These are phyloP conservation scores for Funneliformis geosporum DNA, from an alignment of 192 early-diverging fungal genomes.

Conservation along the genomic window DNA sequence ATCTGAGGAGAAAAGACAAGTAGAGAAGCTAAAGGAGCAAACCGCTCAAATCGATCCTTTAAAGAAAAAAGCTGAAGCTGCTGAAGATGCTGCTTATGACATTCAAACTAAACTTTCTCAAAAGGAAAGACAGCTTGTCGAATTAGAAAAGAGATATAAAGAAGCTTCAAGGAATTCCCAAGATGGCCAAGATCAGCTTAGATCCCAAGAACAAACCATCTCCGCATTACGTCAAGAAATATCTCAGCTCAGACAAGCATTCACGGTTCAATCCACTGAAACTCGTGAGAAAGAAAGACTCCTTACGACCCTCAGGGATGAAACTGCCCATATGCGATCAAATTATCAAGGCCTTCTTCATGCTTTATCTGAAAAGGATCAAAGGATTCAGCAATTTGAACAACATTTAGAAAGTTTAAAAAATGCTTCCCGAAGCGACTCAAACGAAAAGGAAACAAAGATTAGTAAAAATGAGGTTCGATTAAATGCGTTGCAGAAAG, in stretches of 20 bases:
- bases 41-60: slow-evolving; percentile 15
- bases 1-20: neutral
- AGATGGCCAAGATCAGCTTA: slow-evolving; percentile 10
- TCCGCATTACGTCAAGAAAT: slow-evolving; percentile 23
- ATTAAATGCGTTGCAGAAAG: slow-evolving; percentile 30
- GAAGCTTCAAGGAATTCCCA: neutral
- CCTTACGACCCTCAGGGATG: neutral
- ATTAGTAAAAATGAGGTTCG: slow-evolving; percentile 30
- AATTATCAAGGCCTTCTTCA: slow-evolving; percentile 29
- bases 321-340: slow-evolving; percentile 19
- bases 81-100: neutral
- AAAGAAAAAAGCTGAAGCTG: neutral
- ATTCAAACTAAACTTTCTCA: slow-evolving; percentile 6
- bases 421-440: neutral
- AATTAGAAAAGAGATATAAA: slow-evolving; percentile 16
- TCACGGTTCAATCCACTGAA: slow-evolving; percentile 5
- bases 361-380: slow-evolving; percentile 26
- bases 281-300: slow-evolving; percentile 20
- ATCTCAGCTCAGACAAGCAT: slow-evolving; percentile 4
- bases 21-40: slow-evolving; percentile 26
- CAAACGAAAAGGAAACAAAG: slow-evolving; percentile 11
- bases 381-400: slow-evolving; percentile 23
- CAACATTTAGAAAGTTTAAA: slow-evolving; percentile 27
- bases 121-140: slow-evolving; percentile 13
- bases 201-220: slow-evolving; percentile 15